A percentile compares a stretch with the other conserved stretches of the same genome.
Evolutionary conservation across 176 grass and related monocot species (phyloP).

Genomic region (Miscanthus lutarioriparius): DNA sequence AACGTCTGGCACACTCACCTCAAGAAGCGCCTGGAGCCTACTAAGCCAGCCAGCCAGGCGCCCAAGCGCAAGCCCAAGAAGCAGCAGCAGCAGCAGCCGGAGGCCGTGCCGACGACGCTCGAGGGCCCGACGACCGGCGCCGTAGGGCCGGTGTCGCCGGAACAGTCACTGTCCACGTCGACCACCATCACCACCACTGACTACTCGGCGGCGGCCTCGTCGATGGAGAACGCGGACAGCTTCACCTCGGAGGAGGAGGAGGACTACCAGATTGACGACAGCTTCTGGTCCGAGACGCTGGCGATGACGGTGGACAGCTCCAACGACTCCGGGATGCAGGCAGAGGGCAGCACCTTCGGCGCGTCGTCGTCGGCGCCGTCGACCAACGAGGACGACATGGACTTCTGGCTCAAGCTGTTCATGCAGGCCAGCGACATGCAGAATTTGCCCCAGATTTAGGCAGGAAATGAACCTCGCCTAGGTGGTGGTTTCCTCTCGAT

Average conservation of each 20-base stretch:
- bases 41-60: constrained; percentile 16
- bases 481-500: not conserved
- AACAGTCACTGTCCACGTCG: constrained; percentile 40
- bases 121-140: constrained; percentile 5
- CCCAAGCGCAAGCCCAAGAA: constrained; percentile 40
- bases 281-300: constrained; percentile 71
- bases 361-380: not conserved
- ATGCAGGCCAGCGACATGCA: constrained; percentile 62
- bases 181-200: not conserved
- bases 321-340: constrained; percentile 2
- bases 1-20: constrained; percentile 88
- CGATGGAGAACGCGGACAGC: constrained; percentile 42
- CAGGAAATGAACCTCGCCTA: not conserved
- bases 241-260: constrained; percentile 50
- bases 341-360: not conserved
- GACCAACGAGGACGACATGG: constrained; percentile 48
- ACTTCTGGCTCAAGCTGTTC: constrained; percentile 77
- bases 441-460: constrained; percentile 51
- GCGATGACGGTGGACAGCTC: constrained; percentile 41
- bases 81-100: not conserved
- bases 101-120: not conserved
- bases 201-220: constrained; percentile 40
- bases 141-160: constrained; percentile 24
- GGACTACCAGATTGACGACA: constrained; percentile 61
- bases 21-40: constrained; percentile 55